Evolutionary conservation across 345 rosid species (phyloP).

Genomic region (Euclidium syriacum): DNA sequence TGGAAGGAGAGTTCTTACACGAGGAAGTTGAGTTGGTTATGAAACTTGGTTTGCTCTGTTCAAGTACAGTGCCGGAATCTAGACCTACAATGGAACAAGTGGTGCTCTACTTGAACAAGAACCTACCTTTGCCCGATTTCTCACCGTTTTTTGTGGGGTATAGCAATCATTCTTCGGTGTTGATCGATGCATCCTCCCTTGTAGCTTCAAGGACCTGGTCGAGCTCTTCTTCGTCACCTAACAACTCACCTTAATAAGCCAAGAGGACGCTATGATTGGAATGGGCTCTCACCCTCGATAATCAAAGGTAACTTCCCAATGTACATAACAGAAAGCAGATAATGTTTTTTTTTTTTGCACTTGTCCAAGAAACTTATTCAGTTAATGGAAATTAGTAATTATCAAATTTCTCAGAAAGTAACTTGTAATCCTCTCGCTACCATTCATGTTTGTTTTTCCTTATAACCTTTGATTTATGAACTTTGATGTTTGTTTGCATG

Average conservation of each 20-base stretch:
- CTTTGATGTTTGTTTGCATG: background rate
- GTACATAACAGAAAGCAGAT: conserved; percentile 1
- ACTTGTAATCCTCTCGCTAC: background rate
- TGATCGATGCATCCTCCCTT: conserved; percentile 27
- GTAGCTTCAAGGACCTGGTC: conserved; percentile 7
- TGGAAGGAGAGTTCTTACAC: background rate
- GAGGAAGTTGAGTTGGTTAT: conserved; percentile 43
- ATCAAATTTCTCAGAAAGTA: conserved; percentile 1
- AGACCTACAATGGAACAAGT: conserved; percentile 48
- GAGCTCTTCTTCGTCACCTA: background rate
- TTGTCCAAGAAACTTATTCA: too few relatives aligned
- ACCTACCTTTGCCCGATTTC: conserved; percentile 23
- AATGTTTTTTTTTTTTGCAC: background rate
- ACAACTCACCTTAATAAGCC: background rate
- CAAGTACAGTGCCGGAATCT: conserved; percentile 14
- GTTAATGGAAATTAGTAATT: too few relatives aligned
- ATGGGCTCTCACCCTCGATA: background rate
- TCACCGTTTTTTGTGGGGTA: conserved; percentile 17
- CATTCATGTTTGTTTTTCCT: background rate
- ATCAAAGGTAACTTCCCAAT: background rate
- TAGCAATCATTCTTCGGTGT: conserved; percentile 14
- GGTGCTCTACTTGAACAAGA: conserved; percentile 24
- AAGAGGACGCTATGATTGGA: background rate
- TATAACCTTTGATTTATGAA: background rate
- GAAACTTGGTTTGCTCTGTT: conserved; percentile 42